Base-by-base conservation (phyloP, 768 basidiomycete genomes). In the Rhodotorula babjevae region DNA sequence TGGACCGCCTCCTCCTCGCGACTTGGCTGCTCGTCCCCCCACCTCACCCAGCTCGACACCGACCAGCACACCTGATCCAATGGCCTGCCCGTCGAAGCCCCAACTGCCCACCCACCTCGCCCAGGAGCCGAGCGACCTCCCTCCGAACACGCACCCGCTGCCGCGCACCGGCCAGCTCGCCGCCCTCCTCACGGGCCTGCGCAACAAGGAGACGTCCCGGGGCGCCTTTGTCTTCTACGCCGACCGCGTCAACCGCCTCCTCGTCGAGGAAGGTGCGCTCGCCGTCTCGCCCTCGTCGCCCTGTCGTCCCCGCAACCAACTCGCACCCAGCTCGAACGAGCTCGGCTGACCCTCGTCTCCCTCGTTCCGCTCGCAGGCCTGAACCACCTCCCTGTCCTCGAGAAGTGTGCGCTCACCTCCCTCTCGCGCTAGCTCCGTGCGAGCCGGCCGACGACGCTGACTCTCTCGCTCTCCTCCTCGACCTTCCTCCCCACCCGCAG, bases 151-250 rank as follows among this genome's bases (percentile, higher is more conserved):
- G n/a, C 88, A 90, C 80, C 92, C 90, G 9, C 85, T 98, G 4
- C 89, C 88, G 0, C 91, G 90, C 77, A 98, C 93, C 0, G 88
- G 90, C 2, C 95, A 97, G 82, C 87, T 99, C 31, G 93, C 96
- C 80, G 93, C 93, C 4, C 84, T 98, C 44, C 91, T 95, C 83
- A 77, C 78, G 40, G 70, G 70, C 62, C 71, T 79, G 46, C 60
- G 95, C 64, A 89, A 95, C 81, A 89, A 88, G 82, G 86, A 89
- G 55, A 96, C 95, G 7, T 86, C 86, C 40, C 81, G 83, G 40
- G 93, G 93, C 15, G 96, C 98, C 80, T 99, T 99, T 78, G 86
- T 99, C 72, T 99, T 98, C 82, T 94, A 94, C 81, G 90, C 90
- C 19, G 92, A 93, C 73, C 60, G 82, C 27, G 93, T 97, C 81